Conservation (phyloP, 2,329 filamentous ascomycete species). For the Aspergillus viridinutans region DNA sequence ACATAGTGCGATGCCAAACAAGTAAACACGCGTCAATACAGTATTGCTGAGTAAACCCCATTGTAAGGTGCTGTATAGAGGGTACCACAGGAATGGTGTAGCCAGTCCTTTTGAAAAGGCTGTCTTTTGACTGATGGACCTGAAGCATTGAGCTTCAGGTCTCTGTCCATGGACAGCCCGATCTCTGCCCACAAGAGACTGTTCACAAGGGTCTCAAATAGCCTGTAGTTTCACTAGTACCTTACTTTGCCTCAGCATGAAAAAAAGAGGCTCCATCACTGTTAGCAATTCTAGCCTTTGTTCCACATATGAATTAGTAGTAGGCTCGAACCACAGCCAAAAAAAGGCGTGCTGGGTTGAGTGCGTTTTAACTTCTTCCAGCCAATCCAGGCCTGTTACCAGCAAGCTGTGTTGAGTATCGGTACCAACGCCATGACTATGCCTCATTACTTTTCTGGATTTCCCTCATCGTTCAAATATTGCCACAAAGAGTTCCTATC, state of each 20-base stretch:
- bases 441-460: not conserved
- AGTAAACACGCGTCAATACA: no score
- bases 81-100: not conserved
- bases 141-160: not conserved
- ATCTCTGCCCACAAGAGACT: not conserved
- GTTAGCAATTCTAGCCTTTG: not conserved
- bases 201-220: not conserved
- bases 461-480: not conserved
- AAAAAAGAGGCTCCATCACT: not conserved
- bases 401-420: not conserved
- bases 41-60: no score
- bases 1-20: no score
- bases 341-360: not conserved
- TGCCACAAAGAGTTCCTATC: not conserved
- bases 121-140: not conserved
- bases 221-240: not conserved
- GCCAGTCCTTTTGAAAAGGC: not conserved
- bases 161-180: not conserved
- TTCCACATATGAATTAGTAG: not conserved
- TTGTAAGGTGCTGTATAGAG: not conserved
- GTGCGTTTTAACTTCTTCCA: not conserved
- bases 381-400: not conserved
- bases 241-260: not conserved
- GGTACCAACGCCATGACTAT: not conserved
- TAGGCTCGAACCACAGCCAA: not conserved